Base-by-base conservation (phyloP, 495 filamentous ascomycete genomes). In the Glonium stellatum region DNA sequence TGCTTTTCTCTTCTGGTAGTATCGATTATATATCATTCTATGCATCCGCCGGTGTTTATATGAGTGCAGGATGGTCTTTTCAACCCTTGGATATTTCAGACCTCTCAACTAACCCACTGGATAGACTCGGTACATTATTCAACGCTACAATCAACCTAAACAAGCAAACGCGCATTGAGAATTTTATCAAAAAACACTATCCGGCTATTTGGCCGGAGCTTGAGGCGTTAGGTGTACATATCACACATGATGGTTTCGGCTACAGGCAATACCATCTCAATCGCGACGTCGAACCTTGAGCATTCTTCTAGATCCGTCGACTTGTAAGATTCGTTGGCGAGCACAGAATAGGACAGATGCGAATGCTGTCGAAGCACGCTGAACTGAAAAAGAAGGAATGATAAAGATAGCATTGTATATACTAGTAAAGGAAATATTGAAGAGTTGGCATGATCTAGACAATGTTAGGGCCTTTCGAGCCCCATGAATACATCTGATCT, bases 61-160 rank as follows among this genome's bases (percentile, higher is more conserved):
- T n/a, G n/a, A n/a, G n/a, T n/a, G n/a, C n/a, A n/a, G n/a, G n/a
- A n/a, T n/a, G 27, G 27, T 31, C 6, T 31, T 31, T 31, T 31
- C 3, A 31, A 31, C 27, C 58, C 37, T 23, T 64, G 70, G 56
- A 70, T 53, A 41, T 27, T n/a, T n/a, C 5, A 23, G 15, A 12
- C 35, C 39, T 68, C 39, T 67, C 77, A 58, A 75, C 57, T 41
- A 31, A 61, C 11, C 19, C 22, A 0, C 34, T 25, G 12, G 27
- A 39, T 39, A 91, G 88, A 31, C 73, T 92, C 48, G 87, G 83
- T 15, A 77, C 84, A 11, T 79, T 91, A 57, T 91, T 86, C 67
- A 92, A 91, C 64, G 85, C 82, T 1, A 78, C 86, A 4, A 82
- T 79, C 0, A 79, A 79, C 19, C 66, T 78, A 34, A 76, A 79